A percentile compares a stretch with the other conserved stretches of the same genome.
Conservation (phyloP, 345 rosid genomes). For the Toxicodendron radicans region DNA sequence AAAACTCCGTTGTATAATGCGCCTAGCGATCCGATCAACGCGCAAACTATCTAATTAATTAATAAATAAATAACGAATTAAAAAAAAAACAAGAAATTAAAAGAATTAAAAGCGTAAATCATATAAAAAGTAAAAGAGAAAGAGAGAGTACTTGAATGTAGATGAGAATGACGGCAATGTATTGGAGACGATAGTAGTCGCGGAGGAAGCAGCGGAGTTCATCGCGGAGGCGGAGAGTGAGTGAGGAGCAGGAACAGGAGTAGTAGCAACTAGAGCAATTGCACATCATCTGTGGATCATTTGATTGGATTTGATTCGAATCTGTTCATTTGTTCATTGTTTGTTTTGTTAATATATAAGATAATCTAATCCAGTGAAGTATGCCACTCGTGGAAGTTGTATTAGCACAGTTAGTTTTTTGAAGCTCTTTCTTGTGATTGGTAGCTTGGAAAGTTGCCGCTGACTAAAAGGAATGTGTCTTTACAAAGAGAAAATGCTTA, state of each 20-base stretch:
- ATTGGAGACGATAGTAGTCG: slow-evolving; percentile 73
- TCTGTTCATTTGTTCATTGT: no score
- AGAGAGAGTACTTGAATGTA: slow-evolving; percentile 63
- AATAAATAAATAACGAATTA: background rate
- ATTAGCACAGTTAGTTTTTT: no score
- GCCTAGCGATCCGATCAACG: slow-evolving; percentile 83
- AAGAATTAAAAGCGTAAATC: background rate
- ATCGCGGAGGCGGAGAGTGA: slow-evolving; percentile 37
- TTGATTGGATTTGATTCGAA: no score
- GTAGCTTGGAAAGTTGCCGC: no score
- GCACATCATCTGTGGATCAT: slow-evolving; percentile 31
- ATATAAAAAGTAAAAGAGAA: background rate
- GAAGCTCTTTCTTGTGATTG: no score
- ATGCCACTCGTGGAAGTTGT: no score
- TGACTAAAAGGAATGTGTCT: no score
- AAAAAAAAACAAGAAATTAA: background rate
- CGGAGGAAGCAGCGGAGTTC: slow-evolving; percentile 56
- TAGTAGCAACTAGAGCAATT: slow-evolving; percentile 23
- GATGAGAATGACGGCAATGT: slow-evolving; percentile 65
- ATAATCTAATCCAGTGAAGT: no score
- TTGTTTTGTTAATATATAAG: no score
- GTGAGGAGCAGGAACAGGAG: slow-evolving; percentile 7
- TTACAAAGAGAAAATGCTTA: no score
- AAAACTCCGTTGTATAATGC: slow-evolving; percentile 85
- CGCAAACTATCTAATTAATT: slow-evolving; percentile 65